A percentile compares a stretch with the other conserved stretches of the same genome.
phyloP scores from a whole-genome alignment of 805 yeast species.

The Ogataea siamensis region DNA sequence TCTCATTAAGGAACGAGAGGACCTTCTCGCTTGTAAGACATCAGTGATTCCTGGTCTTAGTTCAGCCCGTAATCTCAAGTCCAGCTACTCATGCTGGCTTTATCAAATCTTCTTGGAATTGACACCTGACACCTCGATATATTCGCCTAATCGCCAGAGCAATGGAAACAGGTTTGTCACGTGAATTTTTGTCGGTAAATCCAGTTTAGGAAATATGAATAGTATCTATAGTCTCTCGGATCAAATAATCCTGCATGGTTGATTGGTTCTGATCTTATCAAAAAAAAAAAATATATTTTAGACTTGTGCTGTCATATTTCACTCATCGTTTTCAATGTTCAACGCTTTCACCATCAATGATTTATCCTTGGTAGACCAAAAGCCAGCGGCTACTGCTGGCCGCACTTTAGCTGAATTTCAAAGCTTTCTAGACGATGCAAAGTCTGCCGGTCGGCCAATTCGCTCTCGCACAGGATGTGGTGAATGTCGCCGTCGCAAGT shows the following conservation, averaged over 20 bases:
- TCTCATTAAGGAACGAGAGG: too few species aligned
- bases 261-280: background rate
- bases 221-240: too few species aligned
- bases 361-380: conserved; percentile 6
- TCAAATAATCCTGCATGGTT: too few species aligned
- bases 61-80: too few species aligned
- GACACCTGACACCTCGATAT: too few species aligned
- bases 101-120: too few species aligned
- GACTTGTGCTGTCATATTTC: too few species aligned
- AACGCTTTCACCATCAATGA: conserved; percentile 10
- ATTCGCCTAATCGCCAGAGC: too few species aligned
- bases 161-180: too few species aligned
- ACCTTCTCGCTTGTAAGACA: too few species aligned
- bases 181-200: background rate
- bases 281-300: background rate
- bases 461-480: conserved; percentile 22
- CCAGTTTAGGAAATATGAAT: background rate
- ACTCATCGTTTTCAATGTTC: conserved; percentile 4
- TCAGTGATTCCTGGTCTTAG: too few species aligned
- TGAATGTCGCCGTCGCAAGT: conserved; percentile 21
- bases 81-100: too few species aligned
- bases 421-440: conserved; percentile 10
- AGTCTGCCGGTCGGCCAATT: conserved; percentile 12
- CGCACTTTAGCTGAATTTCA: background rate
- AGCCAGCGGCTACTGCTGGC: conserved; percentile 1